These are phyloP conservation scores for Alternaria sp. DNA, from an alignment of 2,329 filamentous ascomycete genomes.

Conservation along the genomic window DNA sequence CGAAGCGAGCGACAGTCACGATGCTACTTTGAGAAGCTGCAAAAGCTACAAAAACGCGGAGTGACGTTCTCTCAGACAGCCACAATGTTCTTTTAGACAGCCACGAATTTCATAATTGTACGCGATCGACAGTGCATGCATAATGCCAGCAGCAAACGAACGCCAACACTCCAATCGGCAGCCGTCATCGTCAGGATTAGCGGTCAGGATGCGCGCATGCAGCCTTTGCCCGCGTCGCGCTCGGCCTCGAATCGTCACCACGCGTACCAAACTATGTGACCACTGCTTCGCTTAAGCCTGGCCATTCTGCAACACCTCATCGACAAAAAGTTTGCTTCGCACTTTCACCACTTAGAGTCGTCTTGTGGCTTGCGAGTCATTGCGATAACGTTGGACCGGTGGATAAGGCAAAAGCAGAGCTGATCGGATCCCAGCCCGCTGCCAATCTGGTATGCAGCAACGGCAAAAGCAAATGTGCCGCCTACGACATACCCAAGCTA, in stretches of 20 bases:
- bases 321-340: not conserved
- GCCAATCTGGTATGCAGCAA: not conserved
- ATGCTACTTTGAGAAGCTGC: slow-evolving; percentile 1
- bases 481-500: slow-evolving; percentile 2
- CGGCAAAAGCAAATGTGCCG: slow-evolving; percentile 10
- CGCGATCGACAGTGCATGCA: slow-evolving; percentile 10
- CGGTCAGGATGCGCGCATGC: not conserved
- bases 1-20: not conserved
- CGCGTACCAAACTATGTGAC: slow-evolving; percentile 7
- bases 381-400: not conserved
- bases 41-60: slow-evolving; percentile 6
- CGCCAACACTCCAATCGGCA: slow-evolving; percentile 12
- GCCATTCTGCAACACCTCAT: not conserved
- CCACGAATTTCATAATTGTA: slow-evolving; percentile 3
- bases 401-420: slow-evolving; percentile 3
- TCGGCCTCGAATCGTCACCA: slow-evolving; percentile 7
- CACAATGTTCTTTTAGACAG: slow-evolving; percentile 19
- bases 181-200: slow-evolving; percentile 5
- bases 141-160: slow-evolving; percentile 8
- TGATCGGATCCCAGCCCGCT: not conserved
- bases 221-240: not conserved
- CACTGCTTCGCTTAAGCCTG: slow-evolving; percentile 5
- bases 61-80: slow-evolving; percentile 43
- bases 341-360: not conserved
- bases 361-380: slow-evolving; percentile 6